Conservation (phyloP, 768 basidiomycete genomes). For the Panaeolus cyanescens region DNA sequence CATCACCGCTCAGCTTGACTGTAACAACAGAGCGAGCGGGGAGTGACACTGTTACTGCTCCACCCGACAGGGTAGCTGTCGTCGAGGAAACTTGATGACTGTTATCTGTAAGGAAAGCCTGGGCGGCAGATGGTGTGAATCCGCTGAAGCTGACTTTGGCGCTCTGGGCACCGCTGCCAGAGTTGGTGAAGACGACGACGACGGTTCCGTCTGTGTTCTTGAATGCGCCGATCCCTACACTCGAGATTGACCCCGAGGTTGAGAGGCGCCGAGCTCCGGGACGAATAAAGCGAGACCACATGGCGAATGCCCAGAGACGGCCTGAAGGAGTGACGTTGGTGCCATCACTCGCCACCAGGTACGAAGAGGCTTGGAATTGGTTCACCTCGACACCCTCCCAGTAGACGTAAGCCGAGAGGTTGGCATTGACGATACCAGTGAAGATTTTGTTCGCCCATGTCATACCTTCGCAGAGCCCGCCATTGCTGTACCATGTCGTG, state of each 20-base stretch:
- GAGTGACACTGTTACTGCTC: slow-evolving; percentile 10
- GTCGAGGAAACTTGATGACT: slow-evolving; percentile 7
- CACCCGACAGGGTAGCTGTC: slow-evolving; percentile 8
- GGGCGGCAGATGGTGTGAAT: slow-evolving; percentile 3
- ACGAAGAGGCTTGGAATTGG: slow-evolving; percentile 16
- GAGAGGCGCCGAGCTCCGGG: slow-evolving; percentile 13
- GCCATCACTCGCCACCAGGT: slow-evolving; percentile 14
- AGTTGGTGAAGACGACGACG: slow-evolving; percentile 14
- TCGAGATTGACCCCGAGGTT: slow-evolving; percentile 6
- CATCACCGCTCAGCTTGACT: slow-evolving; percentile 7
- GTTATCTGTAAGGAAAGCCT: slow-evolving; percentile 14
- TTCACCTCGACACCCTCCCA: slow-evolving; percentile 18
- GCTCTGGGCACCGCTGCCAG: slow-evolving; percentile 9
- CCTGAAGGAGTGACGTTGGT: slow-evolving; percentile 13
- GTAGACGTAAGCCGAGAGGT: slow-evolving; percentile 16
- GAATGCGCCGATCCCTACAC: slow-evolving; percentile 13
- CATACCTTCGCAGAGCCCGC: slow-evolving; percentile 15
- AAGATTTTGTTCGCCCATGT: slow-evolving; percentile 18
- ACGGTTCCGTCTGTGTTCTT: slow-evolving; percentile 9
- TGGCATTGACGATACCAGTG: slow-evolving; percentile 16
- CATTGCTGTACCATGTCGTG: slow-evolving; percentile 17
- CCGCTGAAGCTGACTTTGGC: slow-evolving; percentile 10
- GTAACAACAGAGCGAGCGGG: slow-evolving; percentile 13
- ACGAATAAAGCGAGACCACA: slow-evolving; percentile 14
- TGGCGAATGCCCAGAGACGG: slow-evolving; percentile 15